Conservation (phyloP, 768 basidiomycete genomes). For the Auriscalpium microsporum region DNA sequence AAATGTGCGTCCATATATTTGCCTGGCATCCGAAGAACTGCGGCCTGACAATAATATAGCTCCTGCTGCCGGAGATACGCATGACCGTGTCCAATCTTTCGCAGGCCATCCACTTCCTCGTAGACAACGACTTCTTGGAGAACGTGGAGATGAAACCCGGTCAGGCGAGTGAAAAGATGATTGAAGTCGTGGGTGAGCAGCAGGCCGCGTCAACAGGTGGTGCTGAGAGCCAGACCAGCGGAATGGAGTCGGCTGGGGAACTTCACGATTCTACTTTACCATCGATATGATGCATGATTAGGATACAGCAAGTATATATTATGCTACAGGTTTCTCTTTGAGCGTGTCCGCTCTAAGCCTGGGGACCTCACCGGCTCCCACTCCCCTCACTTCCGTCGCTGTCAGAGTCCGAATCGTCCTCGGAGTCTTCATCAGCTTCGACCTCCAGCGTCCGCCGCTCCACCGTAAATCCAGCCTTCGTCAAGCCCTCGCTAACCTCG, state of each 20-base stretch:
- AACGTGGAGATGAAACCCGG: constrained; percentile 78
- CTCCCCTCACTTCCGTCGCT: constrained; percentile 23
- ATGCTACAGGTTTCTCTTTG: not conserved
- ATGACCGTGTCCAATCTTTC: constrained; percentile 87
- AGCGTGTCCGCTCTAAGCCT: not conserved
- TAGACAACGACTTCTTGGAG: constrained; percentile 79
- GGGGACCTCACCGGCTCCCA: constrained; percentile 17
- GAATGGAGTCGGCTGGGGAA: too few relatives aligned
- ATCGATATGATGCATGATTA: not conserved
- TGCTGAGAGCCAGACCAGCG: not conserved
- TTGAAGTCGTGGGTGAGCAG: constrained; percentile 44
- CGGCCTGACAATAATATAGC: constrained; percentile 29
- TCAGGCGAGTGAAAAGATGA: constrained; percentile 54
- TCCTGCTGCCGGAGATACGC: constrained; percentile 79
- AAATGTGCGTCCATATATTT: constrained; percentile 45
- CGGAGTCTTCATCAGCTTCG: constrained; percentile 36
- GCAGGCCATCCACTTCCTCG: constrained; percentile 85
- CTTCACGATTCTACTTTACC: not conserved
- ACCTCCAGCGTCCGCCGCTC: constrained; percentile 61
- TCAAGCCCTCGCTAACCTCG: constrained; percentile 57
- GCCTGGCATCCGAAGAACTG: too few relatives aligned
- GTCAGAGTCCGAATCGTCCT: constrained; percentile 27
- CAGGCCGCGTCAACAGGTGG: constrained; percentile 1
- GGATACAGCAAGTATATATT: not conserved
- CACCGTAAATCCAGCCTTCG: constrained; percentile 66